phyloP scores from a whole-genome alignment of 345 rosid genomes.

The Moricandia moricandioides region DNA sequence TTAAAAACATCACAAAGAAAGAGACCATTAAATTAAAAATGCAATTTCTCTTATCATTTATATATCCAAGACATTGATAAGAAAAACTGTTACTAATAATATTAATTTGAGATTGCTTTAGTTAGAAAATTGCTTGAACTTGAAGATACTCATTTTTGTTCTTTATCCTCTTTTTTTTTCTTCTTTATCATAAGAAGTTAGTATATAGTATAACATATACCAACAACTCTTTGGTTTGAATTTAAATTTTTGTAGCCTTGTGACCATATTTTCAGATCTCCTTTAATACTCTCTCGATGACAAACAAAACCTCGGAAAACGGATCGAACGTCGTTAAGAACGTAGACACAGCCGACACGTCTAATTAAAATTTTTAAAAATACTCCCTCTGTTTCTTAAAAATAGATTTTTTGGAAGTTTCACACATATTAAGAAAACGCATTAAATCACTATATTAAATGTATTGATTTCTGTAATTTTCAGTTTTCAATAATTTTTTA shows the following conservation, averaged over 20 bases:
- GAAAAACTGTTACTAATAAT: neutral
- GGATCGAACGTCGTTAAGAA: slow-evolving; percentile 1
- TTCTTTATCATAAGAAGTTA: slow-evolving; percentile 13
- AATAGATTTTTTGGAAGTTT: no score
- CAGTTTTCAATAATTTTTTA: no score
- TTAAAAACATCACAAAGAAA: neutral
- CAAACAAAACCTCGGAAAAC: slow-evolving; percentile 17
- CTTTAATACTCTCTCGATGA: slow-evolving; percentile 14
- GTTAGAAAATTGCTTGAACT: slow-evolving; percentile 20
- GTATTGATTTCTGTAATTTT: no score
- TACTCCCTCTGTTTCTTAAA: no score
- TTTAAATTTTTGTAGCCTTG: slow-evolving; percentile 23
- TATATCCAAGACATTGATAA: neutral
- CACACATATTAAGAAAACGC: no score
- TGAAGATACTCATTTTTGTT: slow-evolving; percentile 9
- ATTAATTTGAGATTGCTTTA: slow-evolving; percentile 20
- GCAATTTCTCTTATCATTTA: neutral
- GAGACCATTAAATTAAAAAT: neutral
- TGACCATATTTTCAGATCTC: slow-evolving; percentile 7
- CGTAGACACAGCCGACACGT: slow-evolving; percentile 26
- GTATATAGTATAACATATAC: neutral
- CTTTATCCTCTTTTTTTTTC: slow-evolving; percentile 20
- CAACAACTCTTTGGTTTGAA: slow-evolving; percentile 26
- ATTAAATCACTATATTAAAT: no score
- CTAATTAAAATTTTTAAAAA: no score